Base-by-base conservation (phyloP, 768 basidiomycete species). In the Tylopilus plumbeoviolaceoides region DNA sequence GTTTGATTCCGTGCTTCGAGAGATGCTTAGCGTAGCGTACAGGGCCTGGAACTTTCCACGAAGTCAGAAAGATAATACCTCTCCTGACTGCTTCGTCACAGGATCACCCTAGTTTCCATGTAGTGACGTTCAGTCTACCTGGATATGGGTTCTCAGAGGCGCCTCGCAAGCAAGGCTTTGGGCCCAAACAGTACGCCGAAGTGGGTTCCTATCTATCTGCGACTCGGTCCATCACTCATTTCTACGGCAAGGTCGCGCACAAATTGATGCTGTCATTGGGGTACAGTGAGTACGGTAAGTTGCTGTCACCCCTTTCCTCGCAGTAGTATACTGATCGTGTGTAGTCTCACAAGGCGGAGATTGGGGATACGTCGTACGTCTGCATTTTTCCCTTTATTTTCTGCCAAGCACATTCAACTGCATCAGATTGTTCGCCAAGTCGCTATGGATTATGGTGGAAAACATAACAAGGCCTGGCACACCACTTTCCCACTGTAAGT, bases 61-160 rank as follows among this genome's bases (percentile, higher is more conserved):
- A 86, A 67, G 78, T 75, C 8, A 63, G 69, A 39, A 85, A 85
- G 68, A 68, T 86, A 6, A 64, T 87, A 1, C 79, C 82, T 3
- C 60, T 83, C 4, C 66, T 87, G 54, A 71, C 75, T 0, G 63
- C 71, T 21, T 64, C 67, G 0, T 71, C 73, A 1, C 50, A 69
- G 2, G 66, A 72, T 0, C 71, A 78, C 5, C 83, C 83, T 2
- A 79, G 75, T 47, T 86, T 87, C 62, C 81, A 85, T 55, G 80
- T 87, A 20, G 81, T 87, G 0, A 79, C 78, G 0, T 56, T 76
- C 33, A 78, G 83, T 57, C 59, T 85, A 15, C 85, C 83, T 9
- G 82, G 81, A 0, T 86, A 68, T 63, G 83, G 81, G 0, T 85
- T 84, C 64, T 84, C 84, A 0, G 75, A 81, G 41, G 80, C 76